phyloP scores from a whole-genome alignment of 768 basidiomycete genomes.

The Boletus sensibilis region DNA sequence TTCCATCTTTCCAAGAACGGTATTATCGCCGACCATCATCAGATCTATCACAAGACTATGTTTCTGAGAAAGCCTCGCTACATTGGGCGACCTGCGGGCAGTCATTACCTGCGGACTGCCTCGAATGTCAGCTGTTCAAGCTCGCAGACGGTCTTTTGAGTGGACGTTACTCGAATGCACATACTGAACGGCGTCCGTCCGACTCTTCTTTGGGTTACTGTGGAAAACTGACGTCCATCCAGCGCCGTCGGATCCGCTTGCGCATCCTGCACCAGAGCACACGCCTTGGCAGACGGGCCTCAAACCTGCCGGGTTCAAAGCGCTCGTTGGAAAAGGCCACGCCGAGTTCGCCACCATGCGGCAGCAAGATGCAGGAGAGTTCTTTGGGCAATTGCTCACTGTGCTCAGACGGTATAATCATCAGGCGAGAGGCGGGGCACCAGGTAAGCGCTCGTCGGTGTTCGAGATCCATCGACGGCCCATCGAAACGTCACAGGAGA shows the following conservation, averaged over 20 bases:
- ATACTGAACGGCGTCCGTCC: constrained; percentile 32
- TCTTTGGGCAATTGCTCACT: constrained; percentile 78
- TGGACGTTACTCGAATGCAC: constrained; percentile 81
- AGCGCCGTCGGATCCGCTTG: constrained; percentile 34
- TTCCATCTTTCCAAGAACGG: constrained; percentile 71
- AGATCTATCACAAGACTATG: constrained; percentile 6
- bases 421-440: constrained; percentile 41
- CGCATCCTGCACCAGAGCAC: constrained; percentile 29
- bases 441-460: constrained; percentile 19
- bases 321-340: constrained; percentile 88
- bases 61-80: constrained; percentile 33
- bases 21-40: constrained; percentile 47
- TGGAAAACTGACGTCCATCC: constrained; percentile 1
- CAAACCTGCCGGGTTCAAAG: constrained; percentile 80
- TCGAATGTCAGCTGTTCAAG: constrained; percentile 96
- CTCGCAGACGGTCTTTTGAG: constrained; percentile 90
- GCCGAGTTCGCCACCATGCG: constrained; percentile 94
- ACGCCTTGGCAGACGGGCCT: constrained; percentile 68
- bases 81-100: constrained; percentile 68
- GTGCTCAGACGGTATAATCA: constrained; percentile 66
- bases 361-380: constrained; percentile 97
- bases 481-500: neutral
- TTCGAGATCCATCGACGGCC: neutral
- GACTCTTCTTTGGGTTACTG: constrained; percentile 7
- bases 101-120: constrained; percentile 72